Base-by-base conservation (phyloP, 2,329 filamentous ascomycete genomes). In the Pseudocercospora crystallina region DNA sequence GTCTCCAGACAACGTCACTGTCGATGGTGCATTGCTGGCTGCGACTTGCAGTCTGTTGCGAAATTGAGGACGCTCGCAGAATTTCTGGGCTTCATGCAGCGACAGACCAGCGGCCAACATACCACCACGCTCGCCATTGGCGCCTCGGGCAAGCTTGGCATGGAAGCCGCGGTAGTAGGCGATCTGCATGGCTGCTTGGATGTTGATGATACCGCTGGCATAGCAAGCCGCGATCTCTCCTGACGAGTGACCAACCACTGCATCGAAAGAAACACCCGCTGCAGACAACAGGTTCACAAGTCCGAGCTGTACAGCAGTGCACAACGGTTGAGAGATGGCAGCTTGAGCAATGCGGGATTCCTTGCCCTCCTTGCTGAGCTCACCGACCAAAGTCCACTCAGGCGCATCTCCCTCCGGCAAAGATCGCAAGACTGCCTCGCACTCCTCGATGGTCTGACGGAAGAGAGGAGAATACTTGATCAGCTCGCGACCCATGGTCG, bases 221-320 rank as follows among this genome's bases (percentile, higher is more conserved):
- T 65, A 68, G 2, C 65, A 61, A 8, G 66, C 65, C n/a, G 60
- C 65, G 10, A 69, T 67, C 51, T 70, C 67, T 7, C 67, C 68
- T 11, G 43, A 57, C 2, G 54, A 60, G 49, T 70, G 68, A 5
- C 68, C 68, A 17, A 65, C 52, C 0, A 69, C 65, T 17, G 45
- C 48, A 8, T 29, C n/a, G 5, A 65, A 59, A 11, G 11, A 2
- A 5, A 69, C 51, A 8, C 51, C 53, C 44, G 53, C 61, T 3
- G 51, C 35, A 7, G 12, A 15, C 1, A 79, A 66, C 0, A 73
- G 57, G n/a, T 77, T 68, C 0, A 76, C 66, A 1, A 80, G 57
- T 0, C 69, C 78, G 2, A 83, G 68, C 56, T 83, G 81, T 1
- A 83, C 34, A 0, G 79, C 79, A 0, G 80, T 82, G 44, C 75